Percentiles rank a stretch among this genome's conserved stretches.
Evolutionary conservation across 495 filamentous ascomycete genomes (phyloP).

Genomic region (Lophium mytilinum): DNA sequence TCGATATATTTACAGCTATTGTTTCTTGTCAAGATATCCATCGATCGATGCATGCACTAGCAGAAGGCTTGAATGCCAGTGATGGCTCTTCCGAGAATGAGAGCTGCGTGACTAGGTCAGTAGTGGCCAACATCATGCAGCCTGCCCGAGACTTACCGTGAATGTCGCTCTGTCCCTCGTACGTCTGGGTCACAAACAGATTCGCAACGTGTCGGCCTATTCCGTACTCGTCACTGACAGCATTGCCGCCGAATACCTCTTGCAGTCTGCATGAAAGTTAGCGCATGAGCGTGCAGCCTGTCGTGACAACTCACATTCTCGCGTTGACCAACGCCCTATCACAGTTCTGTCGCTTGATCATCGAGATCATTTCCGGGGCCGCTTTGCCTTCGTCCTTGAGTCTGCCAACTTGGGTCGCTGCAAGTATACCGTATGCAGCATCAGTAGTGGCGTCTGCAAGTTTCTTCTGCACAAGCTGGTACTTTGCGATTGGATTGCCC

Average conservation of each 20-base stretch:
- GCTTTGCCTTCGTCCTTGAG: constrained; percentile 85
- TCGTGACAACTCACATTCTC: constrained; percentile 48
- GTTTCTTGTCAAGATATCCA: not conserved
- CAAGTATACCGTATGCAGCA: constrained; percentile 78
- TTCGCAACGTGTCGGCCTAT: constrained; percentile 95
- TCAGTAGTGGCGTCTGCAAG: constrained; percentile 87
- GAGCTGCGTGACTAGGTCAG: constrained; percentile 35
- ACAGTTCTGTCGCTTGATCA: constrained; percentile 98
- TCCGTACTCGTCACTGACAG: constrained; percentile 90
- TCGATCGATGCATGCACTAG: constrained; percentile 23
- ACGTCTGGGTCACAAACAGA: constrained; percentile 94
- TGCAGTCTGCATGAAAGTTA: constrained; percentile 54
- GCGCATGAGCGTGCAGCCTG: not conserved
- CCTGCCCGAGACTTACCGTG: constrained; percentile 56
- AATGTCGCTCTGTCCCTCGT: constrained; percentile 95
- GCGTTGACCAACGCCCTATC: constrained; percentile 78
- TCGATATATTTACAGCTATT: not conserved
- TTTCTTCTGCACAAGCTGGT: constrained; percentile 98
- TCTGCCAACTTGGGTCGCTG: constrained; percentile 80
- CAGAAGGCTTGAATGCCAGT: constrained; percentile 64
- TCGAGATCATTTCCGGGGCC: constrained; percentile 94
- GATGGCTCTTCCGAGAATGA: constrained; percentile 64
- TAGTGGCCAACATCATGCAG: not conserved
- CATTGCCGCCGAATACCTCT: constrained; percentile 95
- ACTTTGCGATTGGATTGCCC: constrained; percentile 89